These are phyloP conservation scores for Penicillium herquei DNA, from an alignment of 495 filamentous ascomycete genomes.

Conservation along the genomic window DNA sequence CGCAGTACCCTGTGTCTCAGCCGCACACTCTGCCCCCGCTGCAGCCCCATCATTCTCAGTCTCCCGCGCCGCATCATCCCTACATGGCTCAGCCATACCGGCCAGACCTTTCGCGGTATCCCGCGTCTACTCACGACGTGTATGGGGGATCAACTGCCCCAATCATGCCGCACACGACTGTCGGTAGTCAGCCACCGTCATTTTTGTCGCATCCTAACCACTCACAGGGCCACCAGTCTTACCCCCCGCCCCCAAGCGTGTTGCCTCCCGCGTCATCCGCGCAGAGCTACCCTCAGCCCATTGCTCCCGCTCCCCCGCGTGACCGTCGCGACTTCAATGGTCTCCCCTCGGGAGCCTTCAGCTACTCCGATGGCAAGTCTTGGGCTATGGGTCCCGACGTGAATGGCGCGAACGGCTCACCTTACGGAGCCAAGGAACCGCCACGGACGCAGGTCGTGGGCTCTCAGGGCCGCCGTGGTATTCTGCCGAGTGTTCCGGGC, in stretches of 20 bases:
- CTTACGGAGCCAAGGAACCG: constrained; percentile 46
- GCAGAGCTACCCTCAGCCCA: constrained; percentile 67
- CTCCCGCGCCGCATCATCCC: constrained; percentile 44
- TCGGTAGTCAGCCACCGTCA: constrained; percentile 56
- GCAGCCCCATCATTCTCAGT: constrained; percentile 57
- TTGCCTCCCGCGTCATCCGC: constrained; percentile 64
- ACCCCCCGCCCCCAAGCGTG: constrained; percentile 60
- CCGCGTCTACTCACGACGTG: constrained; percentile 61
- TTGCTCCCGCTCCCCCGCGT: constrained; percentile 65
- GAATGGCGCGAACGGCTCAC: constrained; percentile 41
- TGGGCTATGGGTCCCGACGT: constrained; percentile 42
- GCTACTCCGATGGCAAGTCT: constrained; percentile 46
- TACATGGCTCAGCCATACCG: constrained; percentile 60
- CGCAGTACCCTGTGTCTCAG: constrained; percentile 56
- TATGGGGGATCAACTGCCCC: constrained; percentile 49
- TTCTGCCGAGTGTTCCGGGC: constrained; percentile 85
- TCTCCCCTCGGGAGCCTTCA: constrained; percentile 63
- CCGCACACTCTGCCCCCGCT: constrained; percentile 71
- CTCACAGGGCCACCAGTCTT: constrained; percentile 53
- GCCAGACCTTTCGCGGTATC: constrained; percentile 62
- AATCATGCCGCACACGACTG: constrained; percentile 54
- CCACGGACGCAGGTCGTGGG: constrained; percentile 88
- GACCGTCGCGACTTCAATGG: constrained; percentile 54
- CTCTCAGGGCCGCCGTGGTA: constrained; percentile 84
- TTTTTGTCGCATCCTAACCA: constrained; percentile 52